Conservation (phyloP, 139 green algal species). For the Asterochloris erici region DNA sequence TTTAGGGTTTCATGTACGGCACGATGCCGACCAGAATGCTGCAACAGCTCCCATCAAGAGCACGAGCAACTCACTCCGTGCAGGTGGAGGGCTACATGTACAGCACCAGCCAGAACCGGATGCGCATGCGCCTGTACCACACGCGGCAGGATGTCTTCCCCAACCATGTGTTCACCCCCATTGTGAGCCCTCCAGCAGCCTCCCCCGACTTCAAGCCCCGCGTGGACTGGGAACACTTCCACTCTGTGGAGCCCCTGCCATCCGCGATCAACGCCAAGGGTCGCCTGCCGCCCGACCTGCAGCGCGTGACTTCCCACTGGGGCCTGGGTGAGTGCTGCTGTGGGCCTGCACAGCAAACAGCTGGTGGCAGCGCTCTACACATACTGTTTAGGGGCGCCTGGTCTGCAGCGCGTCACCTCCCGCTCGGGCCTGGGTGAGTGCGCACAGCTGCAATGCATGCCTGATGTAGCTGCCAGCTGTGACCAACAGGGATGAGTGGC, state of each 20-base stretch:
- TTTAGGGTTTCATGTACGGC: background rate
- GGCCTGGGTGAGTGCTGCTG: too few relatives aligned
- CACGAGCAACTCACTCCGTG: background rate
- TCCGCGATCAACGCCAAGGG: background rate
- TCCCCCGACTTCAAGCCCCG: constrained; percentile 26
- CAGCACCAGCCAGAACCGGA: constrained; percentile 32
- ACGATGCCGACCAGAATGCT: constrained; percentile 3
- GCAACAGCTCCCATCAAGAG: background rate
- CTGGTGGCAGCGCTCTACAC: too few relatives aligned
- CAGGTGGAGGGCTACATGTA: constrained; percentile 54
- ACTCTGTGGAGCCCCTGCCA: constrained; percentile 10
- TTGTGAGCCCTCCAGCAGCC: constrained; percentile 36
- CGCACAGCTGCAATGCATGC: too few relatives aligned
- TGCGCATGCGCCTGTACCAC: constrained; percentile 50
- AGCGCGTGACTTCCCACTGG: too few relatives aligned
- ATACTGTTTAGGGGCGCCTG: too few relatives aligned
- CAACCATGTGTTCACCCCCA: constrained; percentile 36
- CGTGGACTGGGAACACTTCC: constrained; percentile 30
- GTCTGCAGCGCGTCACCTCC: too few relatives aligned
- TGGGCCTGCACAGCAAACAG: too few relatives aligned
- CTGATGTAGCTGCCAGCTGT: too few relatives aligned
- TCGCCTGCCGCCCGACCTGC: too few relatives aligned
- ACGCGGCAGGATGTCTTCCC: constrained; percentile 40
- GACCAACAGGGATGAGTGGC: too few relatives aligned
- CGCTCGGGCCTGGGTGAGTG: too few relatives aligned